These are phyloP conservation scores for Chiua virens DNA, from an alignment of 768 basidiomycete genomes.

Conservation along the genomic window DNA sequence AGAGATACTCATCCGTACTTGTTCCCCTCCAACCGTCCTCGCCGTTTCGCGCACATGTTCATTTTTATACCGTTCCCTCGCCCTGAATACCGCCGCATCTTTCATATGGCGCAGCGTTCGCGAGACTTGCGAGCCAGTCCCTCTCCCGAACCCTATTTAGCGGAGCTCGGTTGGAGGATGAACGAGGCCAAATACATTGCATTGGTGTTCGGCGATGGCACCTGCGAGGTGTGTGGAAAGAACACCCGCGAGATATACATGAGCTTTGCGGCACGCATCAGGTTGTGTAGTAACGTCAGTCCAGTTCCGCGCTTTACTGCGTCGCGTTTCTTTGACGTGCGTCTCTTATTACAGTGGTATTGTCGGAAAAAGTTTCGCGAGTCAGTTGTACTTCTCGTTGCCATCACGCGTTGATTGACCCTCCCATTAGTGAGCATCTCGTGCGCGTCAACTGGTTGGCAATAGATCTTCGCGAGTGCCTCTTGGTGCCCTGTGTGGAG, in stretches of 20 bases:
- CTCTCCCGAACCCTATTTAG: conserved; percentile 48
- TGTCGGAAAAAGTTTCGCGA: conserved; percentile 15
- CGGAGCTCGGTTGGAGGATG: conserved; percentile 30
- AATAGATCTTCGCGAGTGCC: background rate
- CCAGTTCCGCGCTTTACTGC: background rate
- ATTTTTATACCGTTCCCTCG: conserved; percentile 49
- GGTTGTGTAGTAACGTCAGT: conserved; percentile 46
- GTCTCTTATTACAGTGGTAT: conserved; percentile 14
- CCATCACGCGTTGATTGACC: background rate
- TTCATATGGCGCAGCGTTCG: conserved; percentile 65
- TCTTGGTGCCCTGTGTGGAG: conserved; percentile 26
- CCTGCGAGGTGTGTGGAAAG: conserved; percentile 55
- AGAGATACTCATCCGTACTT: conserved; percentile 55
- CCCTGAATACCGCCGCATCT: conserved; percentile 39
- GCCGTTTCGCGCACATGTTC: conserved; percentile 60
- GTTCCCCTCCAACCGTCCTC: conserved; percentile 56
- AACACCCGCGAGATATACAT: conserved; percentile 37
- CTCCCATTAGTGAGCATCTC: conserved; percentile 14
- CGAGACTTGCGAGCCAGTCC: conserved; percentile 28
- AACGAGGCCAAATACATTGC: conserved; percentile 64
- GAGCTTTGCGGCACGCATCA: conserved; percentile 49
- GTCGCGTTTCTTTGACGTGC: background rate
- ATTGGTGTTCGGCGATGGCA: conserved; percentile 57
- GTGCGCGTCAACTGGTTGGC: conserved; percentile 1
- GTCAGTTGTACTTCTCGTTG: conserved; percentile 12